Percentiles rank a stretch among this genome's conserved stretches.
These are phyloP conservation scores for Leptographium procerum DNA, from an alignment of 2,329 filamentous ascomycete species.

Conservation along the genomic window DNA sequence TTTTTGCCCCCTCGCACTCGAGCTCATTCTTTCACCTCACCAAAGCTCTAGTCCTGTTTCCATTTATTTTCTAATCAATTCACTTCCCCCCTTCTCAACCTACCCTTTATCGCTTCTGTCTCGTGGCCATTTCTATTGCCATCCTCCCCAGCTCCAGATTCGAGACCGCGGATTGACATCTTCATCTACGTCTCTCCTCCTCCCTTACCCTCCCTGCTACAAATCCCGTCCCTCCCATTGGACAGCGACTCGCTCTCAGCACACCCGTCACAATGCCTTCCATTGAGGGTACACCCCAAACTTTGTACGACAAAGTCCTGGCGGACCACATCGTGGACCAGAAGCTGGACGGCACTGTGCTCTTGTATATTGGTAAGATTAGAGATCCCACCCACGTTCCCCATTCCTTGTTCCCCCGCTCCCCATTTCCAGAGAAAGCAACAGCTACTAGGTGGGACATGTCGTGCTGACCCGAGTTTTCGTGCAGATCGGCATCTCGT, in stretches of 20 bases:
- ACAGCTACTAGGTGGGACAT: no score
- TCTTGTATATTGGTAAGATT: conserved; percentile 78
- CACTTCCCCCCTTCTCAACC: not conserved
- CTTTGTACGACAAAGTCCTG: conserved; percentile 96
- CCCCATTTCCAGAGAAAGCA: no score
- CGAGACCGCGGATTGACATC: no score
- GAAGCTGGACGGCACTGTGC: conserved; percentile 82
- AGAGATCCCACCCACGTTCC: no score
- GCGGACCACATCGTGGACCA: conserved; percentile 89
- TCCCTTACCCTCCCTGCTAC: not conserved
- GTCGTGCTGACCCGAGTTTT: not conserved
- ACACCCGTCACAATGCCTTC: conserved; percentile 56
- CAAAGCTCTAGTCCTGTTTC: not conserved
- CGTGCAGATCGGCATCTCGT: conserved; percentile 81
- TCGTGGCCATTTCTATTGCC: no score
- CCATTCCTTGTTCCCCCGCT: no score
- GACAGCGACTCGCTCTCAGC: no score
- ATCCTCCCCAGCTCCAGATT: no score
- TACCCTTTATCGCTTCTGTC: not conserved
- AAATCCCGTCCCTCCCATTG: not conserved
- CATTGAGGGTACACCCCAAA: conserved; percentile 60
- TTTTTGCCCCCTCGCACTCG: not conserved
- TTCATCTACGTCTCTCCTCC: not conserved
- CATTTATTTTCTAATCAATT: conserved; percentile 1
- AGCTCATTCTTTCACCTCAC: not conserved